These are phyloP conservation scores for Thuja plicata DNA, from an alignment of 83 land plant species.

Conservation along the genomic window DNA sequence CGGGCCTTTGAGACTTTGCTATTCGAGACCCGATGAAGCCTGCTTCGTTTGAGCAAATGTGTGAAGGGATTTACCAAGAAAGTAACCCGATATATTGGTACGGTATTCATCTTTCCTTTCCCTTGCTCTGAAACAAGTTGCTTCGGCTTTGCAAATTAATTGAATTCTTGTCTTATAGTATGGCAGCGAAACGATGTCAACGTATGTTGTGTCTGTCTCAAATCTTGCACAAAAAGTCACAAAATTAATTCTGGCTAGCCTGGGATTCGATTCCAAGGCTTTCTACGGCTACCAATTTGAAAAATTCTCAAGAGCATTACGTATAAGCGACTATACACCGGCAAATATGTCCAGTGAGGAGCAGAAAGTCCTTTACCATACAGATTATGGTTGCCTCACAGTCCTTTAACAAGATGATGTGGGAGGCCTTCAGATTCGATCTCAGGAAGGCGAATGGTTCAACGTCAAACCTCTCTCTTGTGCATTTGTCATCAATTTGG, in stretches of 20 bases:
- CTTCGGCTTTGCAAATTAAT: background rate
- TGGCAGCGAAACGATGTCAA: constrained; percentile 17
- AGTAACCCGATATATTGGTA: constrained; percentile 33
- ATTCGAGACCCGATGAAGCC: constrained; percentile 5
- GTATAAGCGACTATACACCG: constrained; percentile 23
- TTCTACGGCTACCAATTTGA: constrained; percentile 15
- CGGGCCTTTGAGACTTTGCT: too few relatives aligned
- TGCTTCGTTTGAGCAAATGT: constrained; percentile 9
- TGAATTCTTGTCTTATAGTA: background rate
- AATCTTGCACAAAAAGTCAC: constrained; percentile 19
- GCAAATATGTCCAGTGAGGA: background rate
- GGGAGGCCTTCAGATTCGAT: constrained; percentile 22
- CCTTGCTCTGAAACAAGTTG: background rate
- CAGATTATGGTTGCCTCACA: constrained; percentile 21
- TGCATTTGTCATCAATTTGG: constrained; percentile 30
- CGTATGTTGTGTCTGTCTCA: constrained; percentile 12
- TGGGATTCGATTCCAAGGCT: constrained; percentile 18
- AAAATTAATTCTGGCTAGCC: constrained; percentile 28
- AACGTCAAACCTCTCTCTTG: constrained; percentile 11
- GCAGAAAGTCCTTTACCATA: constrained; percentile 18
- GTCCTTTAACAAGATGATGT: constrained; percentile 27
- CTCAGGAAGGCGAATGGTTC: constrained; percentile 36
- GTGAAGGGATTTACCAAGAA: constrained; percentile 34
- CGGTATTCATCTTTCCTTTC: background rate
- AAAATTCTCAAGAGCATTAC: constrained; percentile 3